Conservation (phyloP, 23 red algal genomes). For the Gracilariopsis chorda region DNA sequence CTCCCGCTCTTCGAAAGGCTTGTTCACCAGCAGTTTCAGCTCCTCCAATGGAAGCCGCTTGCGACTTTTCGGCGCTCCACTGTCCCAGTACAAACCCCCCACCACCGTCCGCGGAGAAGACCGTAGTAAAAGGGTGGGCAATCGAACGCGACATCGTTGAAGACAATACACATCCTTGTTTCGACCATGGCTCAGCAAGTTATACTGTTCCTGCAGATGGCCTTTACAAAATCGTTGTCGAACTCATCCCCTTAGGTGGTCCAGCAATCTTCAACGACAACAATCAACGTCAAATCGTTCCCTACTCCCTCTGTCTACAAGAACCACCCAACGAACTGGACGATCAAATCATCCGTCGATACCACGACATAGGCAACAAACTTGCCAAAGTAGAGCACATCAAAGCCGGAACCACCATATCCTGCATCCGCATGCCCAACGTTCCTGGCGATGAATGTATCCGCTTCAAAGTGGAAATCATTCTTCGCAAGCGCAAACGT, state of each 20-base stretch:
- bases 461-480: conserved; percentile 35
- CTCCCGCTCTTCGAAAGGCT: too few species aligned
- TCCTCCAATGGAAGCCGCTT: neutral
- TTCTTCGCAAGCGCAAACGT: conserved; percentile 47
- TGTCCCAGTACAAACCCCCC: neutral
- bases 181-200: neutral
- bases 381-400: conserved; percentile 35
- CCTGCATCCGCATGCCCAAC: conserved; percentile 39
- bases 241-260: conserved; percentile 43
- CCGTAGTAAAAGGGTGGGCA: neutral
- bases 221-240: conserved; percentile 29
- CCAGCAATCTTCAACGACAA: neutral
- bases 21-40: too few species aligned
- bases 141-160: neutral
- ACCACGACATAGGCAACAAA: conserved; percentile 45
- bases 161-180: conserved; percentile 28
- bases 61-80: conserved; percentile 45
- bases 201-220: conserved; percentile 46
- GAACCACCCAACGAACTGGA: conserved; percentile 22
- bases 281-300: conserved; percentile 11
- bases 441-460: conserved; percentile 35
- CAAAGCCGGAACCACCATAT: conserved; percentile 35
- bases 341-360: conserved; percentile 16
- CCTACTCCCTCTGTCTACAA: conserved; percentile 32
- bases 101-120: neutral